phyloP scores from a whole-genome alignment of 805 yeast species.

The Zygosaccharomyces bisporus region DNA sequence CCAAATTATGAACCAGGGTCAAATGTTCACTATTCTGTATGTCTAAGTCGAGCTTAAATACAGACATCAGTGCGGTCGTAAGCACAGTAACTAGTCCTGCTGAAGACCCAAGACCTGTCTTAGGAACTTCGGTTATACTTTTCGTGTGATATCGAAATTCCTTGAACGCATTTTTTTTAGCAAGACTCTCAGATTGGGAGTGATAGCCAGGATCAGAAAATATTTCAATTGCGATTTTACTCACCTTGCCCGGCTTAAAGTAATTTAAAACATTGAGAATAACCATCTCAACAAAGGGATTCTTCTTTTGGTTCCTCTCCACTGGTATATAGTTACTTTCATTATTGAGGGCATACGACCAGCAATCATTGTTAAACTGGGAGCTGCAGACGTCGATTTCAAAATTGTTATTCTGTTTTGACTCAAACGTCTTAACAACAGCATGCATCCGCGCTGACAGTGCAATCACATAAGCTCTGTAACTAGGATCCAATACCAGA shows the following conservation, averaged over 20 bases:
- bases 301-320: conserved; percentile 39
- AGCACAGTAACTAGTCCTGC: conserved; percentile 88
- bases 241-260: conserved; percentile 35
- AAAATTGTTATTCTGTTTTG: conserved; percentile 8
- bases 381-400: conserved; percentile 59
- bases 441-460: conserved; percentile 89
- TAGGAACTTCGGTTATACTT: conserved; percentile 70
- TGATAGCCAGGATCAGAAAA: conserved; percentile 89
- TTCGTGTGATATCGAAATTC: conserved; percentile 56
- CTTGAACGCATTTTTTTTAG: conserved; percentile 36
- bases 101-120: conserved; percentile 94
- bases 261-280: conserved; percentile 55
- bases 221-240: conserved; percentile 49
- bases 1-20: conserved; percentile 64
- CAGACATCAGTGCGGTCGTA: conserved; percentile 61
- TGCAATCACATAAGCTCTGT: conserved; percentile 77
- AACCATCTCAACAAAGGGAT: conserved; percentile 74
- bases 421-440: conserved; percentile 35
- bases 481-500: conserved; percentile 75
- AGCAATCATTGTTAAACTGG: conserved; percentile 66
- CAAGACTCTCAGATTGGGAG: conserved; percentile 54
- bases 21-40: conserved; percentile 25
- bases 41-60: conserved; percentile 39
- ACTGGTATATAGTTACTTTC: conserved; percentile 18
- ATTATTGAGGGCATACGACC: conserved; percentile 50